Evolutionary conservation across 176 grass and related monocot species (phyloP), one percentile per base, ranked within the genome.

Genomic region (Elymus sibiricus): DNA sequence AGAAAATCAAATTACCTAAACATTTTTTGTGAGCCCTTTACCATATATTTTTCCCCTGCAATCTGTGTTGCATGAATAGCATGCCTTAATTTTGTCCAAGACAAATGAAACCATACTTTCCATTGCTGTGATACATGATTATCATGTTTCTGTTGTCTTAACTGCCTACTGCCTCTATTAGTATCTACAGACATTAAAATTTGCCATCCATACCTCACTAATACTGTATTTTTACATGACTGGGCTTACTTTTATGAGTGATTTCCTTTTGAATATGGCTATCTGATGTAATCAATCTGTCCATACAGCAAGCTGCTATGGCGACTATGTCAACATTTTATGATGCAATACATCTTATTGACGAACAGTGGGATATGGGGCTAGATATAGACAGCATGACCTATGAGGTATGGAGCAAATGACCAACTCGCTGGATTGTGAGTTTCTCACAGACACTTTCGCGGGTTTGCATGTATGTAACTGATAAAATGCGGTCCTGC

Each of bases 351-450:
- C 70, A 83, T 69, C 25, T 27, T 76, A 53, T 76, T 46, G 92
- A 93, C 88, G 83, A 93, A 76, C 86, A 88, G 81, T 76, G 74
- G 70, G 92, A 93, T 64, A 93, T 91, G 88, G 78, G 89, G 53
- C 43, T 91, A 27, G 92, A 93, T 80, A 85, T 88, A 75, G 89
- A 93, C 71, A 86, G 71, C 83, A 93, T 93, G 92, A 83, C 74
- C 86, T 93, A 93, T 16, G 88, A 91, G 89, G 92, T 88, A 90
- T 38, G 67, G 80, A 77, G 68, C 11, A 21, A 7, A 63, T 63
- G 44, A 70, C 7, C 66, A 81, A 69, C n/a, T 66, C 51, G 66
- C 77, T 82, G 39, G 55, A 64, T 27, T 79, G 43, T 83, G 66
- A 51, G 39, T 79, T 27, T 56, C 9, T 53, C 34, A 6, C 44